These are phyloP conservation scores for Aspergillus sp. DNA, from an alignment of 2,329 filamentous ascomycete genomes.

Conservation along the genomic window DNA sequence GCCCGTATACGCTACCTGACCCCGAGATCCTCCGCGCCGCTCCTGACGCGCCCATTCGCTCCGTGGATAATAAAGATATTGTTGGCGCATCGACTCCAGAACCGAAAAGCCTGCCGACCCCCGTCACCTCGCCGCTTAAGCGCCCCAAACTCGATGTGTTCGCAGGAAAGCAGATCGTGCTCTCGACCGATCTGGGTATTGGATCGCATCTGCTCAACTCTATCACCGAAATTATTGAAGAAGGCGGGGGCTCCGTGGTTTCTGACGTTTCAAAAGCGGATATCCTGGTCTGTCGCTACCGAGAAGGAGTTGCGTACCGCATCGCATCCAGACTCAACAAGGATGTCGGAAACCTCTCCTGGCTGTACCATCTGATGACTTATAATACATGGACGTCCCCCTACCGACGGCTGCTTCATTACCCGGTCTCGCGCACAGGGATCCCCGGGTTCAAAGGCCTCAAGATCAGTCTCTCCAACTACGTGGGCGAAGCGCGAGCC, in stretches of 20 bases:
- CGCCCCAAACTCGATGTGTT: slow-evolving; percentile 69
- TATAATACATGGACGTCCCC: slow-evolving; percentile 87
- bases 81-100: slow-evolving; percentile 62
- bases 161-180: slow-evolving; percentile 69
- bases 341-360: slow-evolving; percentile 86
- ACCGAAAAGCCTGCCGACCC: slow-evolving; percentile 39
- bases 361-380: slow-evolving; percentile 90
- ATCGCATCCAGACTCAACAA: slow-evolving; percentile 73
- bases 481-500: slow-evolving; percentile 86
- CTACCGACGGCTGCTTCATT: slow-evolving; percentile 78
- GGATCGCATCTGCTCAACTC: slow-evolving; percentile 63
- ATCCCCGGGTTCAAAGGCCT: slow-evolving; percentile 75
- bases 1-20: slow-evolving; percentile 80
- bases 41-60: slow-evolving; percentile 55
- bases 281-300: slow-evolving; percentile 83
- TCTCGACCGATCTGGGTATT: slow-evolving; percentile 72
- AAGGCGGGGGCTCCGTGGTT: slow-evolving; percentile 69
- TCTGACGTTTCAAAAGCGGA: slow-evolving; percentile 66
- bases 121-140: slow-evolving; percentile 24
- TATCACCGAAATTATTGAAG: slow-evolving; percentile 66
- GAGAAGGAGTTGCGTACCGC: slow-evolving; percentile 75
- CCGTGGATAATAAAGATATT: slow-evolving; percentile 60
- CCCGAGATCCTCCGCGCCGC: slow-evolving; percentile 71
- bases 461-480: slow-evolving; percentile 90
- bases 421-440: slow-evolving; percentile 74